A percentile compares a stretch with the other conserved stretches of the same genome.
Evolutionary conservation across 1,284 basidiomycete species (phyloP).

Genomic region (Cryptococcus sp.): DNA sequence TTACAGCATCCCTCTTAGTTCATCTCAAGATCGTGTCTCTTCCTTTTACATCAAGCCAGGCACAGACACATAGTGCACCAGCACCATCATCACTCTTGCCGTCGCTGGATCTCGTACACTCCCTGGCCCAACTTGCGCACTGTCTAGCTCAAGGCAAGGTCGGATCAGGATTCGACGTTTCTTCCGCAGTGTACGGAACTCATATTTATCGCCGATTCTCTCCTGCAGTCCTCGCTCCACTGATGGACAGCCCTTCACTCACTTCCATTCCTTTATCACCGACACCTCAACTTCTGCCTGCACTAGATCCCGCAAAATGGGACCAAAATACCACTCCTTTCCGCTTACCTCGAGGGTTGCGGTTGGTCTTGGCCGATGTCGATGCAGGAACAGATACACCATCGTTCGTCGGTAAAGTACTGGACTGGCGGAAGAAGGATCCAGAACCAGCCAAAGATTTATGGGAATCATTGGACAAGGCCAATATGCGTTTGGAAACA

Average conservation of each 20-base stretch:
- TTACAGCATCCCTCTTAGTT: constrained; percentile 80
- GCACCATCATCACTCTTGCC: neutral
- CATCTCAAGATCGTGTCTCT: constrained; percentile 68
- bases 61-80: constrained; percentile 27
- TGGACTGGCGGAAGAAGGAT: constrained; percentile 76
- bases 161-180: constrained; percentile 95
- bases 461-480: constrained; percentile 67
- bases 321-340: constrained; percentile 62
- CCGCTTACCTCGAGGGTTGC: constrained; percentile 73
- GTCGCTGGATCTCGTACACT: constrained; percentile 67
- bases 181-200: constrained; percentile 90
- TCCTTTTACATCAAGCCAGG: neutral
- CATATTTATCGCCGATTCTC: constrained; percentile 91
- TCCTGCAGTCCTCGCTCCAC: constrained; percentile 64
- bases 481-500: constrained; percentile 42
- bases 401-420: constrained; percentile 81
- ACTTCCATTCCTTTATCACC: constrained; percentile 21
- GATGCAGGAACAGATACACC: constrained; percentile 93
- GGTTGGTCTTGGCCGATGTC: constrained; percentile 86
- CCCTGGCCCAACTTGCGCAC: constrained; percentile 92
- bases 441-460: constrained; percentile 64
- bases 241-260: constrained; percentile 60
- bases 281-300: constrained; percentile 1
- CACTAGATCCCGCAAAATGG: constrained; percentile 30
- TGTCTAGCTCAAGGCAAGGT: constrained; percentile 98